Conservation (phyloP, 169 alveolate species). For the Neospora caninum region DNA sequence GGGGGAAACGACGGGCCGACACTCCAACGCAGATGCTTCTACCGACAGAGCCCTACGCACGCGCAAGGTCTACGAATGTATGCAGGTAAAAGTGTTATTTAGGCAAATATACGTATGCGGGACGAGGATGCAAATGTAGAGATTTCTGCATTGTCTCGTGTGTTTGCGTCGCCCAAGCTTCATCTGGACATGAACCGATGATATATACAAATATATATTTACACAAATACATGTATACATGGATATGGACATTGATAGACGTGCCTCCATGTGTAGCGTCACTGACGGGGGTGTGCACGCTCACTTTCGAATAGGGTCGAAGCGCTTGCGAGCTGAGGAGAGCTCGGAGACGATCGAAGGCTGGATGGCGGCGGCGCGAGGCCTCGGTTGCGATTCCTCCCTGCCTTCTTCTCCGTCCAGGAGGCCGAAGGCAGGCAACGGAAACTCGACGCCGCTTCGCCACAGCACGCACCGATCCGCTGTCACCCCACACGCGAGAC, state of each 20-base stretch:
- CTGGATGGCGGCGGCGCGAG: background rate
- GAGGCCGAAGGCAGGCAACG: background rate
- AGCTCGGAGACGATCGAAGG: background rate
- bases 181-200: too few relatives aligned
- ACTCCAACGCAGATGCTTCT: too few relatives aligned
- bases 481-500: too few relatives aligned
- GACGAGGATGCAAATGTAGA: too few relatives aligned
- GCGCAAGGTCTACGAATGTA: background rate
- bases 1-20: too few relatives aligned
- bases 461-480: constrained; percentile 6
- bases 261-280: background rate
- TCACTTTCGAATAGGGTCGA: background rate
- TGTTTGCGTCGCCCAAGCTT: too few relatives aligned
- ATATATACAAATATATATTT: background rate
- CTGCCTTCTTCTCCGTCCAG: background rate
- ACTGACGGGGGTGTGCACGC: too few relatives aligned
- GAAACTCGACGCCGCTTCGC: background rate
- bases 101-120: background rate
- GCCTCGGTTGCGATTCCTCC: background rate
- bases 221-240: background rate
- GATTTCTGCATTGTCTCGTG: too few relatives aligned
- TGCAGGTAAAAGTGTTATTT: background rate
- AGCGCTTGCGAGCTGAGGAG: background rate
- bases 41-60: too few relatives aligned
- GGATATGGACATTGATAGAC: background rate